A percentile compares a stretch with the other conserved stretches of the same genome.
Evolutionary conservation across 345 rosid genomes (phyloP).

Genomic region (Salix exigua): DNA sequence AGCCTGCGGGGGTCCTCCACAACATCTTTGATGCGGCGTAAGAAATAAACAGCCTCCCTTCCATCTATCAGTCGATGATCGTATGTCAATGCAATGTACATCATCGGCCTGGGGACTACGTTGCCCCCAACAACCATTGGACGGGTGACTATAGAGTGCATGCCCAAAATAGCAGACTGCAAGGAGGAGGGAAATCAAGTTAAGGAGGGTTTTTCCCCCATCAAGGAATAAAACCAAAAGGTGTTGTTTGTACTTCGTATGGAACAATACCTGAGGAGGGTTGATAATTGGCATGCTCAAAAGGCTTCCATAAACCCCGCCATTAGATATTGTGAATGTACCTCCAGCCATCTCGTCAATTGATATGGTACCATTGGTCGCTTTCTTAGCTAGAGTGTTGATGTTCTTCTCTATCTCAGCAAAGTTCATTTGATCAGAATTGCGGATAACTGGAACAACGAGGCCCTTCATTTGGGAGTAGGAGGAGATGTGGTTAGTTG

Average conservation of each 20-base stretch:
- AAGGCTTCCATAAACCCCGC: constrained; percentile 83
- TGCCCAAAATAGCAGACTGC: constrained; percentile 71
- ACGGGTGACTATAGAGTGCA: constrained; percentile 68
- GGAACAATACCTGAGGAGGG: constrained; percentile 70
- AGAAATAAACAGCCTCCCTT: constrained; percentile 71
- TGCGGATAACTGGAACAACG: constrained; percentile 66
- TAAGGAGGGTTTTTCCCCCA: neutral
- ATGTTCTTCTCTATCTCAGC: constrained; percentile 81
- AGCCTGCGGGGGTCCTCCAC: constrained; percentile 69
- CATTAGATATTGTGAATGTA: constrained; percentile 67
- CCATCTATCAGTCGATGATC: constrained; percentile 76
- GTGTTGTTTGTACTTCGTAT: neutral
- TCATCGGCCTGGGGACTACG: constrained; percentile 58
- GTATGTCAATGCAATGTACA: constrained; percentile 69
- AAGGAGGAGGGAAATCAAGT: neutral
- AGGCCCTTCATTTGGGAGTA: constrained; percentile 46
- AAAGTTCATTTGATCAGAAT: constrained; percentile 59
- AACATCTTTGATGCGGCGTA: constrained; percentile 64
- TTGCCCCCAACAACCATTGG: constrained; percentile 67
- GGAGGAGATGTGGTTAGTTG: too few species aligned
- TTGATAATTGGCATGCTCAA: constrained; percentile 85
- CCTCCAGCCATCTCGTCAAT: constrained; percentile 97
- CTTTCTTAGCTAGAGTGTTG: constrained; percentile 76
- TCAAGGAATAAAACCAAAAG: neutral
- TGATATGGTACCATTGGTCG: constrained; percentile 71